A percentile compares a stretch with the other conserved stretches of the same genome.
Evolutionary conservation across 2,329 filamentous ascomycete genomes (phyloP).

Genomic region (Ophioceras dolichostomum): DNA sequence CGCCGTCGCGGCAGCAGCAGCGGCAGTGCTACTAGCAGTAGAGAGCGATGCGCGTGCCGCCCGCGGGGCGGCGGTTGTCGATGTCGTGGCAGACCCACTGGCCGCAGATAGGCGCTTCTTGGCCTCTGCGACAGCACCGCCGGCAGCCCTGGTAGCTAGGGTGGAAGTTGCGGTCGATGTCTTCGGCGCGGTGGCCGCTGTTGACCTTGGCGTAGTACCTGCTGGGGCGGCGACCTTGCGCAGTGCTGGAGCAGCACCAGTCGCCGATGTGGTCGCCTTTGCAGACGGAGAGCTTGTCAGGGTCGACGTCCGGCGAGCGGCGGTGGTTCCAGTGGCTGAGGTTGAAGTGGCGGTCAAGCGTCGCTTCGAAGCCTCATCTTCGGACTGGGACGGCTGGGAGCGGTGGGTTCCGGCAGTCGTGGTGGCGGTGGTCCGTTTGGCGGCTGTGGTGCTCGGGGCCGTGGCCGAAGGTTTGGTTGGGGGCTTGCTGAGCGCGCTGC

Average conservation of each 20-base stretch:
- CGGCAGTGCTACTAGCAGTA: constrained; percentile 8
- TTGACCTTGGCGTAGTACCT: constrained; percentile 20
- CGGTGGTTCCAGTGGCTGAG: too few species aligned
- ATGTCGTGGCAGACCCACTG: constrained; percentile 22
- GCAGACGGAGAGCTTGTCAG: constrained; percentile 13
- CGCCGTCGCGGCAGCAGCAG: constrained; percentile 20
- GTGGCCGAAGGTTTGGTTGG: constrained; percentile 17
- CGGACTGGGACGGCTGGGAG: constrained; percentile 20
- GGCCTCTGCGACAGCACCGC: constrained; percentile 28
- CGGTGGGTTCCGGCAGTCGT: constrained; percentile 17
- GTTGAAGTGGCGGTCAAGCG: constrained; percentile 8
- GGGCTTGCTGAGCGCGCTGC: constrained; percentile 16
- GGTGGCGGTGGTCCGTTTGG: constrained; percentile 18
- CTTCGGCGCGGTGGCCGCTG: constrained; percentile 22
- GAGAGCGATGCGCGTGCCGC: constrained; percentile 25
- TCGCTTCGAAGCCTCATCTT: constrained; percentile 24
- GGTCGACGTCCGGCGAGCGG: constrained; percentile 20
- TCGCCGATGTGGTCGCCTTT: constrained; percentile 15
- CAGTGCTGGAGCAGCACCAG: constrained; percentile 12
- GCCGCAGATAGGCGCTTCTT: constrained; percentile 46
- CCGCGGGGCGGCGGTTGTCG: constrained; percentile 26
- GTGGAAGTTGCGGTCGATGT: constrained; percentile 21
- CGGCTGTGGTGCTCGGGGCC: constrained; percentile 11
- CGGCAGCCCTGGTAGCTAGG: constrained; percentile 19
- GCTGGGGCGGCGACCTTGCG: constrained; percentile 20